Percentiles rank a stretch among this genome's conserved stretches.
Evolutionary conservation across 805 yeast genomes (phyloP).

Genomic region (Zygoascus tannicola): DNA sequence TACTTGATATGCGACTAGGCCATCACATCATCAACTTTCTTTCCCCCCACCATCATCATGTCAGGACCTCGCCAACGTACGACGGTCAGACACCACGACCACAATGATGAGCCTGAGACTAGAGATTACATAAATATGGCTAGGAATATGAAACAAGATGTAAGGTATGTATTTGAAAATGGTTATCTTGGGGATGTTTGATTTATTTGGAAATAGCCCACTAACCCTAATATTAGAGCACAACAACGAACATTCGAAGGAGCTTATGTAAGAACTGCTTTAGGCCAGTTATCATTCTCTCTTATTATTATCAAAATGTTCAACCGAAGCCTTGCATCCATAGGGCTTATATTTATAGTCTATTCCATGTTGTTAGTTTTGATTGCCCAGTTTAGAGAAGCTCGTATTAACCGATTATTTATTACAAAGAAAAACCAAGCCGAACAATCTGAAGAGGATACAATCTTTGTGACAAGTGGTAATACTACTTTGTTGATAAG

Average conservation of each 20-base stretch:
- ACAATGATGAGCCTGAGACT: too few relatives aligned
- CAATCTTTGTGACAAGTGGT: constrained; percentile 53
- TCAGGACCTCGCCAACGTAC: too few relatives aligned
- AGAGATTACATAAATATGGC: constrained; percentile 7
- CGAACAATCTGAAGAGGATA: constrained; percentile 29
- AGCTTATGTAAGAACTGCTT: constrained; percentile 65
- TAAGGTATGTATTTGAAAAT: constrained; percentile 4
- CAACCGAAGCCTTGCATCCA: constrained; percentile 50
- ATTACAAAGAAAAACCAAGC: constrained; percentile 23
- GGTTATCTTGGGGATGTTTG: background rate
- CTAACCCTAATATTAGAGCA: constrained; percentile 30
- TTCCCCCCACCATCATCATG: too few relatives aligned
- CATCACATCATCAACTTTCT: too few relatives aligned
- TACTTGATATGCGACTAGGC: too few relatives aligned
- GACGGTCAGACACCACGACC: too few relatives aligned
- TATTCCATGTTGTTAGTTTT: constrained; percentile 43
- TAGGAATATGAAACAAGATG: constrained; percentile 6
- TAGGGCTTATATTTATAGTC: constrained; percentile 56
- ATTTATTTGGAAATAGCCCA: background rate
- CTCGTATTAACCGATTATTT: constrained; percentile 28
- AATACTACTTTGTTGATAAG: constrained; percentile 46
- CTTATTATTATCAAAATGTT: constrained; percentile 57
- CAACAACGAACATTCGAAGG: constrained; percentile 82
- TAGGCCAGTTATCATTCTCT: constrained; percentile 59
- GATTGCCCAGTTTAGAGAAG: constrained; percentile 29